Conservation (phyloP, 1,284 basidiomycete species). For the Sporisorium exsertum region DNA sequence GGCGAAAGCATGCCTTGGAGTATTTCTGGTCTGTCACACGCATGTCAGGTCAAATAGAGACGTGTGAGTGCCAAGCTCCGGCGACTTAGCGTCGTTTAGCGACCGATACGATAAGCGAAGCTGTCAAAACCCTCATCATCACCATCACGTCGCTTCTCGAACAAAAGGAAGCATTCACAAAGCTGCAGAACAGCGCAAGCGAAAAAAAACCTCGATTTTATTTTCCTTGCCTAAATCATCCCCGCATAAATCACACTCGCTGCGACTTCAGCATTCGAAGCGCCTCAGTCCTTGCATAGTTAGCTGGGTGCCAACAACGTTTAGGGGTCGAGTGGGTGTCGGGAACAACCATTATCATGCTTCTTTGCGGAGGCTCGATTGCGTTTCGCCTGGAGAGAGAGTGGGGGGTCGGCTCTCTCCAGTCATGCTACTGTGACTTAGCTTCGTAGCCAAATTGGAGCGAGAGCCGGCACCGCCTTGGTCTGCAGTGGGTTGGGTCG, state of each 20-base stretch:
- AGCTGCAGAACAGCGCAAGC: not conserved
- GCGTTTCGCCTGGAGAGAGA: not conserved
- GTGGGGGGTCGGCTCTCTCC: not conserved
- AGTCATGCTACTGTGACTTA: too few species aligned
- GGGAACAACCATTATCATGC: not conserved
- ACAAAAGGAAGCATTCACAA: slow-evolving; percentile 4
- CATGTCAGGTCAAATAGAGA: not conserved
- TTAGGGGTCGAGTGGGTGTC: not conserved
- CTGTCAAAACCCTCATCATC: slow-evolving; percentile 45
- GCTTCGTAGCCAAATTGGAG: not conserved
- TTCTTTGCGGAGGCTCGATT: not conserved
- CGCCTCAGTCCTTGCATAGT: not conserved
- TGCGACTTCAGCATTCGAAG: not conserved
- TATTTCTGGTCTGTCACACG: not conserved
- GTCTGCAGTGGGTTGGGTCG: not conserved
- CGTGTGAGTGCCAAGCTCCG: not conserved
- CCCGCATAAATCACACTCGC: too few species aligned
- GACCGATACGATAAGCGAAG: not conserved
- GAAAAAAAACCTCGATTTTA: not conserved
- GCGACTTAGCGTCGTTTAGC: not conserved
- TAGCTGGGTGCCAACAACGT: not conserved
- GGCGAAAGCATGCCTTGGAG: not conserved
- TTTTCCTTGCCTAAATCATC: too few species aligned
- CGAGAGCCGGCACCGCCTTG: not conserved
- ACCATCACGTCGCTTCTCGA: slow-evolving; percentile 2